Conservation (phyloP, 2,329 filamentous ascomycete genomes). For the Juglanconis sp. region DNA sequence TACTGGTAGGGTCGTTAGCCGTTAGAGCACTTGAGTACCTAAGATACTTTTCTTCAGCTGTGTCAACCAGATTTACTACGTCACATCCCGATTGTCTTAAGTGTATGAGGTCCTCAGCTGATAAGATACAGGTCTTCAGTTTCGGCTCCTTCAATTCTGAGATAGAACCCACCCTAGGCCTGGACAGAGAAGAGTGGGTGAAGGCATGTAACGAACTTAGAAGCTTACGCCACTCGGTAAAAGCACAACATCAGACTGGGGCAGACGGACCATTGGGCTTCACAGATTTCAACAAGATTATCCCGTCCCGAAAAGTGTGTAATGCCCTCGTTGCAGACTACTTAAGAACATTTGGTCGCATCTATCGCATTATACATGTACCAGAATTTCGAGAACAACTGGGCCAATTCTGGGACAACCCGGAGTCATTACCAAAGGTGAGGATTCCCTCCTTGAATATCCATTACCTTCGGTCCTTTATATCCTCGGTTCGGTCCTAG, state of each 20-base stretch:
- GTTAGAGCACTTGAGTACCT: no score
- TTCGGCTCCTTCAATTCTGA: not conserved
- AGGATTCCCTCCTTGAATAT: not conserved
- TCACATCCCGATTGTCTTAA: not conserved
- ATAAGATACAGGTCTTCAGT: not conserved
- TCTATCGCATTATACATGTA: conserved; percentile 55
- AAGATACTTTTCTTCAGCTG: not conserved
- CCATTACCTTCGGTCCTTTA: no score
- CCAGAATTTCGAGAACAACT: conserved; percentile 56
- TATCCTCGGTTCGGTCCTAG: not conserved
- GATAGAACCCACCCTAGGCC: not conserved
- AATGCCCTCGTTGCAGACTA: conserved; percentile 53
- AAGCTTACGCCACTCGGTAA: not conserved
- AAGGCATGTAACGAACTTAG: not conserved
- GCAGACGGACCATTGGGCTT: not conserved
- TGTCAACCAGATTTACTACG: not conserved
- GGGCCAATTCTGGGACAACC: conserved; percentile 44
- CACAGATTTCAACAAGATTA: conserved; percentile 26
- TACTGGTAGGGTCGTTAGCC: no score
- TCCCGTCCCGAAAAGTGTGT: conserved; percentile 38
- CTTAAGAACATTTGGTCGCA: conserved; percentile 53
- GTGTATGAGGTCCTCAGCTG: not conserved
- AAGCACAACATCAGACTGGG: not conserved
- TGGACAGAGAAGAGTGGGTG: not conserved
- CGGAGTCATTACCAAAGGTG: conserved; percentile 24